Base-by-base conservation (phyloP, 2,329 filamentous ascomycete species). In the Cladosporium sp. region DNA sequence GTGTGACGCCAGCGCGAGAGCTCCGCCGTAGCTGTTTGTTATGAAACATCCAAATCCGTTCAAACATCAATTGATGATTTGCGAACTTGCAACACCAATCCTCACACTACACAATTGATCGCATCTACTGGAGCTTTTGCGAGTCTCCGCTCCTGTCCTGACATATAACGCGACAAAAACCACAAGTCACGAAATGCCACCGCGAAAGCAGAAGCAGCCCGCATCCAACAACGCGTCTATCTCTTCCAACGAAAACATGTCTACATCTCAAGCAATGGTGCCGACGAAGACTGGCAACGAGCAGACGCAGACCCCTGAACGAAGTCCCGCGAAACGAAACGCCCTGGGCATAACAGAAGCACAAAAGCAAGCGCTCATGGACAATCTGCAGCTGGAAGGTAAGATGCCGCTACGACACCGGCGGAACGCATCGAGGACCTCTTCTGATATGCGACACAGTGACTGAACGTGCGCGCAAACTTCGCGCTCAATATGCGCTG, bases 341-440 rank as follows among this genome's bases (percentile, higher is more conserved):
- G 39, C 50, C 8, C 66, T 62, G 13, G 60, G 59, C 3, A 73
- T 77, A 47, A 74, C 74, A 24, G 64, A 68, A 44, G 66, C 80
- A 39, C 90, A 96, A 71, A 96, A 96, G 74, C 89, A 94, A 73
- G 88, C 89, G 10, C 77, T 96, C 52, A 87, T 96, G 58, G 90
- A 96, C 68, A 96, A 97, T 67, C 75, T 96, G 37, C 90, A 96
- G 70, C 80, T 96, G 39, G 91, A 97, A 74, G 84, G 91, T 96
- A 80, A 68, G 75, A 63, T 28, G 17, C 17, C 35, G 19, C 8
- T 10, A 10, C 36, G 15, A n/a, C 4, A n/a, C 19, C 20, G 8
- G 4, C 19, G 12, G 20, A 19, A 35, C 9, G 13, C 4, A 8
- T 13, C 4, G 8, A 51, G 5, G 15, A 39, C 17, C 7, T 24